Evolutionary conservation across 2,329 filamentous ascomycete species (phyloP).

Genomic region (Epicoccum nigrum): DNA sequence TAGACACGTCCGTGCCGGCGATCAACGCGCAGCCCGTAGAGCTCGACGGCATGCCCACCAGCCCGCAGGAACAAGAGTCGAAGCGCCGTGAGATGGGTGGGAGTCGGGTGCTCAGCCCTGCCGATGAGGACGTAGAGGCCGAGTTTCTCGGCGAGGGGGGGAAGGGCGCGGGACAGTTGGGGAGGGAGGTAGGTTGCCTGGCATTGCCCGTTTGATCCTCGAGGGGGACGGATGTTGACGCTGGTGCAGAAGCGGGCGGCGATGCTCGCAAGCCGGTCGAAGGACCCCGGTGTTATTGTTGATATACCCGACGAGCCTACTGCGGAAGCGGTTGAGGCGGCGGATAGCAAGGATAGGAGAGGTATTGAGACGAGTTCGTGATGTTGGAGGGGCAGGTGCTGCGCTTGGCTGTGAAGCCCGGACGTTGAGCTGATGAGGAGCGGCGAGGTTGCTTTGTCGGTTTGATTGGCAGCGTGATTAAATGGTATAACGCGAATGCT

Average conservation of each 20-base stretch:
- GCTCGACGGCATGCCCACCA: slow-evolving; percentile 46
- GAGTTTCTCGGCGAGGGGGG: slow-evolving; percentile 37
- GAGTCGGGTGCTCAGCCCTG: slow-evolving; percentile 22
- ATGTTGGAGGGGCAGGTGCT: neutral
- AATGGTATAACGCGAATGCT: too few relatives aligned
- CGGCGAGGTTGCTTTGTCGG: too few relatives aligned
- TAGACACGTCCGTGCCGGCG: slow-evolving; percentile 48
- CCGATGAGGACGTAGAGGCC: slow-evolving; percentile 38
- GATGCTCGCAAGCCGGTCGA: slow-evolving; percentile 46
- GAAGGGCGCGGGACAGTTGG: slow-evolving; percentile 21
- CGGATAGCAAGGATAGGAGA: slow-evolving; percentile 28
- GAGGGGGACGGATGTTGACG: slow-evolving; percentile 5
- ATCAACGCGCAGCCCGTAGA: slow-evolving; percentile 54
- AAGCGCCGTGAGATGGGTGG: slow-evolving; percentile 25
- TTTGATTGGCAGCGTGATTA: too few relatives aligned
- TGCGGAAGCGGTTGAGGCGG: slow-evolving; percentile 52
- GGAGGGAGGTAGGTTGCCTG: slow-evolving; percentile 32
- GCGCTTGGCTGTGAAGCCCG: too few relatives aligned
- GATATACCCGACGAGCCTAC: slow-evolving; percentile 53
- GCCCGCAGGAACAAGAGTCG: slow-evolving; percentile 35
- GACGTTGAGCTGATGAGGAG: too few relatives aligned
- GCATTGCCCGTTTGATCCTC: too few relatives aligned
- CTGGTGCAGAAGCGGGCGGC: slow-evolving; percentile 45
- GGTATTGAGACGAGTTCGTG: slow-evolving; percentile 2
- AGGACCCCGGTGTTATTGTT: slow-evolving; percentile 54